These are phyloP conservation scores for Schizophyllum commune DNA, from an alignment of 1,284 basidiomycete species.

Conservation along the genomic window DNA sequence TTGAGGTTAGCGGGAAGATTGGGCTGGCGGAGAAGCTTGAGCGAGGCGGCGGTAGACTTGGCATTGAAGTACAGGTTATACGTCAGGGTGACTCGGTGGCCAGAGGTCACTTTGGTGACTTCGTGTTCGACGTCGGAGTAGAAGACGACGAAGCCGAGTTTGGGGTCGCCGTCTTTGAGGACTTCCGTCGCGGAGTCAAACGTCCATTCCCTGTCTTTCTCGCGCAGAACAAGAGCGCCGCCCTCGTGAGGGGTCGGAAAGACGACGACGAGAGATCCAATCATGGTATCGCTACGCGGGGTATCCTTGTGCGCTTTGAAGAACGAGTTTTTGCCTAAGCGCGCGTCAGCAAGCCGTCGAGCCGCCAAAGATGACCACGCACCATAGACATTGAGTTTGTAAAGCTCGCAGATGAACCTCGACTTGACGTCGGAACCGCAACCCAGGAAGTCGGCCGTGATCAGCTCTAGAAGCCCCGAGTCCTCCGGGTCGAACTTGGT, in stretches of 20 bases:
- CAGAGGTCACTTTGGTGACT: conserved; percentile 22
- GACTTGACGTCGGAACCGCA: neutral
- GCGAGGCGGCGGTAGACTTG: neutral
- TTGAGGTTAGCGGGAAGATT: conserved; percentile 5
- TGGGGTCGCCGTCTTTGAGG: neutral
- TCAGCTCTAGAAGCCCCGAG: conserved; percentile 12
- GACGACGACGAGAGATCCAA: conserved; percentile 30
- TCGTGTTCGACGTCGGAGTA: neutral
- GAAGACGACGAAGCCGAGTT: neutral
- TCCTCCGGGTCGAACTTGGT: conserved; percentile 14
- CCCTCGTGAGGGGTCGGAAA: conserved; percentile 32
- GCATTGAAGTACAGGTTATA: conserved; percentile 27
- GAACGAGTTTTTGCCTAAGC: conserved; percentile 7
- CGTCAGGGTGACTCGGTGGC: conserved; percentile 33
- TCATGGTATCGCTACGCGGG: conserved; percentile 21
- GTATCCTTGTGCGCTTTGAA: conserved; percentile 24
- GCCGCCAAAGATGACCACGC: neutral
- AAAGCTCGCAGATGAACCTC: neutral
- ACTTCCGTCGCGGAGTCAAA: conserved; percentile 16
- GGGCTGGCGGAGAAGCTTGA: neutral
- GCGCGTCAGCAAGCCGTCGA: neutral
- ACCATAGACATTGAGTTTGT: neutral
- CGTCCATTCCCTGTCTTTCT: conserved; percentile 18
- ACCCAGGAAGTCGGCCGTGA: conserved; percentile 8
- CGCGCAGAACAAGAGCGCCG: conserved; percentile 27